These are phyloP conservation scores for Mycena galericulata DNA, from an alignment of 768 basidiomycete species.

Conservation along the genomic window DNA sequence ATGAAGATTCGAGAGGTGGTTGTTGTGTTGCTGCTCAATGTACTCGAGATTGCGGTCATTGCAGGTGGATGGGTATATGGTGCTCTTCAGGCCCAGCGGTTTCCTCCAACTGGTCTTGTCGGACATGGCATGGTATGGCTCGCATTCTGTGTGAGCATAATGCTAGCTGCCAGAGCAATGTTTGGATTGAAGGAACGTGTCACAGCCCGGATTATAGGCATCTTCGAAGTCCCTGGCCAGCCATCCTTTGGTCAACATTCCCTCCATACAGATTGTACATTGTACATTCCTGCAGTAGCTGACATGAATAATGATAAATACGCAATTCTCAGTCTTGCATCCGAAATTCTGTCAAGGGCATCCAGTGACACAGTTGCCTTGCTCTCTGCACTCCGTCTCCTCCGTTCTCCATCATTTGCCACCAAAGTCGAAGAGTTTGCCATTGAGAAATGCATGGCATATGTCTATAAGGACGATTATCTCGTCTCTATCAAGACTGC, in stretches of 20 bases:
- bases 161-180: neutral
- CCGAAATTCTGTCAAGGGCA: neutral
- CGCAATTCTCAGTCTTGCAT: neutral
- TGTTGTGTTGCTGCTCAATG: neutral
- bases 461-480: neutral
- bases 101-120: neutral
- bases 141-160: conserved; percentile 1
- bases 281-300: neutral
- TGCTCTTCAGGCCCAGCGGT: neutral
- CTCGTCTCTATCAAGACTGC: neutral
- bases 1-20: neutral
- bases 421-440: conserved; percentile 1
- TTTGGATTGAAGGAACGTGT: neutral
- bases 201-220: neutral
- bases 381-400: neutral
- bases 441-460: conserved; percentile 1
- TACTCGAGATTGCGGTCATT: neutral
- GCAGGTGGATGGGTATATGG: neutral
- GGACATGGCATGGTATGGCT: neutral
- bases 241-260: neutral
- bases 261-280: neutral
- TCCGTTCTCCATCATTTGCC: neutral
- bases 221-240: neutral
- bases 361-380: neutral
- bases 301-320: neutral